Conservation (phyloP, 305 asterid species). For the Fraxinus ornus region DNA sequence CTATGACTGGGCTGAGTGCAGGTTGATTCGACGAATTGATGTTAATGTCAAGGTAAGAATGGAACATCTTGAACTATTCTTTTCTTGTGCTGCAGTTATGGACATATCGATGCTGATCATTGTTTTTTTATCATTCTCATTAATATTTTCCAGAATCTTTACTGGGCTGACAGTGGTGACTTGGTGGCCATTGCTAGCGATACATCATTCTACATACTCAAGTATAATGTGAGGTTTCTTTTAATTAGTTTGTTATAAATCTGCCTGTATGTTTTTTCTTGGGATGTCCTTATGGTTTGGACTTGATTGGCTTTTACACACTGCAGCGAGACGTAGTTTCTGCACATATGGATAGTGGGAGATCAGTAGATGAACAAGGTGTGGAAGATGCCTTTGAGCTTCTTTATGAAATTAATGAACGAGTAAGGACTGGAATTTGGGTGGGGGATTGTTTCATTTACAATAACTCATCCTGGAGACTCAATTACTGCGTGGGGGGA, state of each 20-base stretch:
- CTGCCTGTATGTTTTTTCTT: conserved; percentile 26
- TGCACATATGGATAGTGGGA: conserved; percentile 58
- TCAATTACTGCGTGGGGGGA: conserved; percentile 68
- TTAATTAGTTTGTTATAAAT: neutral
- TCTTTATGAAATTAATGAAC: conserved; percentile 59
- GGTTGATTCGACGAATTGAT: conserved; percentile 90
- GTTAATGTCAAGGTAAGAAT: conserved; percentile 87
- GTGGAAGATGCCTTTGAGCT: conserved; percentile 66
- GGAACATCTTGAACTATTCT: conserved; percentile 2
- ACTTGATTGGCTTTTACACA: conserved; percentile 4
- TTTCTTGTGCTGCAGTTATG: neutral
- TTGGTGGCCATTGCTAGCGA: conserved; percentile 56
- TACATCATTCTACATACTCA: conserved; percentile 54
- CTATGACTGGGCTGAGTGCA: conserved; percentile 95
- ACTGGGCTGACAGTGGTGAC: conserved; percentile 76
- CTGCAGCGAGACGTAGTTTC: conserved; percentile 64
- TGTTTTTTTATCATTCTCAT: conserved; percentile 4
- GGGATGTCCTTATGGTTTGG: neutral
- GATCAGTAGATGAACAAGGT: conserved; percentile 55
- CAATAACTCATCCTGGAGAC: conserved; percentile 60
- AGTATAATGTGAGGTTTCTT: conserved; percentile 35
- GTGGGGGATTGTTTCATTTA: conserved; percentile 66
- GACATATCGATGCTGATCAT: neutral
- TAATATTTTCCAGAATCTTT: conserved; percentile 52
- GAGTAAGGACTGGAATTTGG: conserved; percentile 70